Evolutionary conservation across 2,329 filamentous ascomycete genomes (phyloP).

Genomic region (Blumeriella jaapii): DNA sequence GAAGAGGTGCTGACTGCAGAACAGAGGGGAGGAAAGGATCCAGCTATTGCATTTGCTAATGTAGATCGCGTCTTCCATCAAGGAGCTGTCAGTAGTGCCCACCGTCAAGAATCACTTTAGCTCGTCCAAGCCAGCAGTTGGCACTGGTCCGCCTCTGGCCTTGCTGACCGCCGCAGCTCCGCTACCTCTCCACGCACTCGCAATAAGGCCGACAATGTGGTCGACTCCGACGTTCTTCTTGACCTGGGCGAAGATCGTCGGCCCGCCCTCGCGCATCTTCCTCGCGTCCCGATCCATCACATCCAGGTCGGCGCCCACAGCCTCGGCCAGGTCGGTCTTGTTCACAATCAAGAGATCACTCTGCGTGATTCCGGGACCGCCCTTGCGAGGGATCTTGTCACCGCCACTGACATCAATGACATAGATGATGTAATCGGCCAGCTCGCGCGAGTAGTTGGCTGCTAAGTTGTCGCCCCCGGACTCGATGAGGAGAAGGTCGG

Average conservation of each 20-base stretch:
- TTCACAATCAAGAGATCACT: constrained; percentile 90
- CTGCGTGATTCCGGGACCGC: constrained; percentile 93
- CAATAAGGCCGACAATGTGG: constrained; percentile 76
- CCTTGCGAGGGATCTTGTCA: constrained; percentile 93
- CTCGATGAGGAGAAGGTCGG: constrained; percentile 87
- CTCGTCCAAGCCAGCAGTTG: constrained; percentile 43
- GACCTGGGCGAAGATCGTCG: constrained; percentile 94
- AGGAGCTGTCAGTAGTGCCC: background rate
- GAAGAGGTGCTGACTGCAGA: too few relatives aligned
- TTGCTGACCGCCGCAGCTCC: constrained; percentile 57
- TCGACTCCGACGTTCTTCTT: constrained; percentile 80
- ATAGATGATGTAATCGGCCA: constrained; percentile 97
- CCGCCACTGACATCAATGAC: constrained; percentile 95
- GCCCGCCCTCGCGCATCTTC: constrained; percentile 91
- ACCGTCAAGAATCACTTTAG: constrained; percentile 24
- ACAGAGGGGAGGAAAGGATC: too few relatives aligned
- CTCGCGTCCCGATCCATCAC: constrained; percentile 94
- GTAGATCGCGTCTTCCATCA: background rate
- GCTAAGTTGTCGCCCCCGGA: constrained; percentile 93
- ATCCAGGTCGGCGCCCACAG: constrained; percentile 76
- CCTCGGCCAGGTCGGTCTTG: constrained; percentile 89
- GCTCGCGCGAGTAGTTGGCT: constrained; percentile 88
- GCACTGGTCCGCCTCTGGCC: constrained; percentile 43
- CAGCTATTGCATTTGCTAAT: too few relatives aligned
- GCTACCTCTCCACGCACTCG: constrained; percentile 86